Evolutionary conservation across 2,329 filamentous ascomycete genomes (phyloP).

Genomic region (Cordyceps fumosorosea): DNA sequence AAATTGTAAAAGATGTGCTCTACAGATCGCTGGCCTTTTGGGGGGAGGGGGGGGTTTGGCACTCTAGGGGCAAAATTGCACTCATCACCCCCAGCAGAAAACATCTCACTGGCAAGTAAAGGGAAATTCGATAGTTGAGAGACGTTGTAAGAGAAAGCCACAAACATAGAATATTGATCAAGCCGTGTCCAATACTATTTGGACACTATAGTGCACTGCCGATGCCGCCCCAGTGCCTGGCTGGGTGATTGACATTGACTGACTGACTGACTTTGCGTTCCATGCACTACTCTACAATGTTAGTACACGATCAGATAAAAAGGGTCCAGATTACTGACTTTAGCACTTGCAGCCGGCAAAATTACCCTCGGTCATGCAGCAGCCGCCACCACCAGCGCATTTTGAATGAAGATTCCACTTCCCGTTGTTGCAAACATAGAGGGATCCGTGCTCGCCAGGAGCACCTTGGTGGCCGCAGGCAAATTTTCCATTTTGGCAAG

Average conservation of each 20-base stretch:
- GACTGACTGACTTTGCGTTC: neutral
- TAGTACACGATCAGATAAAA: neutral
- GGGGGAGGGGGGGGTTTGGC: too few species aligned
- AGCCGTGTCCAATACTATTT: neutral
- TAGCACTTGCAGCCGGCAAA: conserved; percentile 8
- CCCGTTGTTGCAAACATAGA: conserved; percentile 1
- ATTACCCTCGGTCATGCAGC: neutral
- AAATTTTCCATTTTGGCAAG: neutral
- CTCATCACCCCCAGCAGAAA: too few species aligned
- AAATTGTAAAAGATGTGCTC: too few species aligned
- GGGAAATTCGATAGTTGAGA: neutral
- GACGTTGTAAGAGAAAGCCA: neutral
- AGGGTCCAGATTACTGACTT: neutral
- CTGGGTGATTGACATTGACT: neutral
- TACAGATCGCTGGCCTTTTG: too few species aligned
- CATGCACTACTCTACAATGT: neutral
- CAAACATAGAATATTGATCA: conserved; percentile 1
- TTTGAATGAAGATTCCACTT: neutral
- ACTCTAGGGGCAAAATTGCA: too few species aligned
- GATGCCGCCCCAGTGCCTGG: neutral
- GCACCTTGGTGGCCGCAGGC: neutral
- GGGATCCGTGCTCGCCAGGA: conserved; percentile 1
- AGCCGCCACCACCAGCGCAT: conserved; percentile 1
- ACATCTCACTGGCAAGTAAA: too few species aligned
- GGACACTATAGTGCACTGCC: neutral